Evolutionary conservation across 129 eudicot species (phyloP), one percentile per base, ranked within the genome.

Genomic region (Deinandra increscens): DNA sequence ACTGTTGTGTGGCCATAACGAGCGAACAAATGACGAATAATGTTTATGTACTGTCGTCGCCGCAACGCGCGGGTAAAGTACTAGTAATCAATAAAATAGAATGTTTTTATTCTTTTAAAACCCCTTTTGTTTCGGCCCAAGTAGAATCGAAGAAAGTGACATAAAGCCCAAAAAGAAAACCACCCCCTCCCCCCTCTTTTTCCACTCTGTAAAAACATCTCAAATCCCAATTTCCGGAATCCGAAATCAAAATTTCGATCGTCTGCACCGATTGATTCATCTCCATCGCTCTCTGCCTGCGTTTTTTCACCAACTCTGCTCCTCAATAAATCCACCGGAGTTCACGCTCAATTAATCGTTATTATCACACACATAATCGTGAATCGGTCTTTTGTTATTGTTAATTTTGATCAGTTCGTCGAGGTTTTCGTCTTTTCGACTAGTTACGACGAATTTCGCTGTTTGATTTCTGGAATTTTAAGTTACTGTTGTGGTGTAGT

Each of bases 401-500:
- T 23, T 69, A 15, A 26, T 46, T 67, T 50, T 61, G 78, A 70
- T 71, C 85, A 84, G 71, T 74, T 78, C 48, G 64, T 82, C 75
- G 71, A 75, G 79, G 81, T 75, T 88, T 75, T 6, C 3, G 31
- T 26, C 31, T 26, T 26, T 26, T 26, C 67, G 46, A 48, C 75
- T 75, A 66, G 83, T 79, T 71, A 37, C 20, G 37, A 13, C 53
- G 46, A 65, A 74, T 75, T 73, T 19, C 18, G 43, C 49, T 61
- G 73, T 31, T 70, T 85, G 73, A 72, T 82, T 79, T 83, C 58
- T 60, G 38, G 79, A 79, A 64, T 81, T 78, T 72, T 10, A 22
- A 74, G 74, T 58, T 22, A 12, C 69, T 65, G 51, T 9, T 66
- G 72, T 58, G 79, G 72, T 81, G 8, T 59, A 74, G 23, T 55